Percentiles rank a stretch among this genome's conserved stretches.
These are phyloP conservation scores for Meira miltonrushii DNA, from an alignment of 1,284 basidiomycete genomes.

Conservation along the genomic window DNA sequence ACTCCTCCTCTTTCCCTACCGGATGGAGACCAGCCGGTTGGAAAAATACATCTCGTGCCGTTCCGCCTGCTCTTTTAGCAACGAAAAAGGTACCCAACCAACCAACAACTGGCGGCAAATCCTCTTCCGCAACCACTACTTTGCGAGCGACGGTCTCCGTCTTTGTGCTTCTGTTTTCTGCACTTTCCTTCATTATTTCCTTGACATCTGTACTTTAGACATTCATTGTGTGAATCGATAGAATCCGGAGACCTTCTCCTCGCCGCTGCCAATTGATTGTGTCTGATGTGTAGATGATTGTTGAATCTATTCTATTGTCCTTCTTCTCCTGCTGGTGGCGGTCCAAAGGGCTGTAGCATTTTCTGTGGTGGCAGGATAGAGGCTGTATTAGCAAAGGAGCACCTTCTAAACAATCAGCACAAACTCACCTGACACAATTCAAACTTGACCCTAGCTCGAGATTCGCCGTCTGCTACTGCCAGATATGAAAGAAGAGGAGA, in stretches of 20 bases:
- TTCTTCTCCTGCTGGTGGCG: conserved; percentile 77
- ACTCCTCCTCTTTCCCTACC: conserved; percentile 17
- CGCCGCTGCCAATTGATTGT: no score
- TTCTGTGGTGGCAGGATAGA: conserved; percentile 58
- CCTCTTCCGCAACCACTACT: no score
- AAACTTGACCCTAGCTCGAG: conserved; percentile 80
- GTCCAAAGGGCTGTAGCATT: conserved; percentile 97
- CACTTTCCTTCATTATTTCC: no score
- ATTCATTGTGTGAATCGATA: no score
- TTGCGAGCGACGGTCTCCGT: no score
- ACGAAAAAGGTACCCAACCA: no score
- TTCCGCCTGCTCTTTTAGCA: no score
- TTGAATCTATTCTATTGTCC: conserved; percentile 61
- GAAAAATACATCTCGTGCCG: background rate
- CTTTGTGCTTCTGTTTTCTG: no score
- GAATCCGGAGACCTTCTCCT: no score
- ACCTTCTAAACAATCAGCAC: conserved; percentile 7
- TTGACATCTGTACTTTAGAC: no score
- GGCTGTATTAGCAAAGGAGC: background rate
- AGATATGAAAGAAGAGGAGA: conserved; percentile 77
- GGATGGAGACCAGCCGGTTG: conserved; percentile 44
- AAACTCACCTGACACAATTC: conserved; percentile 83
- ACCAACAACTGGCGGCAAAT: no score
- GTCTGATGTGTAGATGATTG: no score
- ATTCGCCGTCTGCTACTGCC: conserved; percentile 87